Percentiles rank a stretch among this genome's conserved stretches.
These are phyloP conservation scores for Termitomyces sp. DNA, from an alignment of 768 basidiomycete species.

Conservation along the genomic window DNA sequence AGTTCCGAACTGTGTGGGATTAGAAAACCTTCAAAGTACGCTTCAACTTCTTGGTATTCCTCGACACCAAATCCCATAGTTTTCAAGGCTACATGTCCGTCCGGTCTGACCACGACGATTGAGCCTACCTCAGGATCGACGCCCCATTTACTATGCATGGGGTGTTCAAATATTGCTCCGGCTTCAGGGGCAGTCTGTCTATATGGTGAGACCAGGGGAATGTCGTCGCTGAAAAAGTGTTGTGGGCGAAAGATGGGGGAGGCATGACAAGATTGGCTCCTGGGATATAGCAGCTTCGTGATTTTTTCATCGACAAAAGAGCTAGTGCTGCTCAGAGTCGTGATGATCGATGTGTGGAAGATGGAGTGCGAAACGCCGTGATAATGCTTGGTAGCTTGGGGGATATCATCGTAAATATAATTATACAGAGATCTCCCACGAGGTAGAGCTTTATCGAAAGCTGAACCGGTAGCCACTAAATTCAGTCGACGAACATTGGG, in stretches of 20 bases:
- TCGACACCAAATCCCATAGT: constrained; percentile 8
- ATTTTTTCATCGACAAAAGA: constrained; percentile 6
- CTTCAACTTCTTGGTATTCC: constrained; percentile 9
- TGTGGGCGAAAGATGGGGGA: constrained; percentile 13
- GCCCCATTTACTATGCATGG: constrained; percentile 14
- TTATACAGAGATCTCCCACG: constrained; percentile 7
- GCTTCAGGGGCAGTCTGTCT: constrained; percentile 12
- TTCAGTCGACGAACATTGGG: constrained; percentile 1
- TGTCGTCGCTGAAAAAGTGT: constrained; percentile 12
- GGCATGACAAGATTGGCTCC: not conserved
- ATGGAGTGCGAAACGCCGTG: constrained; percentile 10
- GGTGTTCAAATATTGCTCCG: constrained; percentile 11
- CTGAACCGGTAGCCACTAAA: not conserved
- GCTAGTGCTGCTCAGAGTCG: constrained; percentile 8
- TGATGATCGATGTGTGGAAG: constrained; percentile 9
- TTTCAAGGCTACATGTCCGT: constrained; percentile 10
- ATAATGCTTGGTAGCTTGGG: constrained; percentile 9
- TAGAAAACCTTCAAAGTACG: constrained; percentile 9
- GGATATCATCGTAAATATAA: constrained; percentile 13
- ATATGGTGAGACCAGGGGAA: constrained; percentile 12
- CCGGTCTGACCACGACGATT: constrained; percentile 11
- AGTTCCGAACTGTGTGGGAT: not conserved
- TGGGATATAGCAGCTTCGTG: constrained; percentile 9
- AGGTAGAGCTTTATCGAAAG: constrained; percentile 1
- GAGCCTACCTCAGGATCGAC: constrained; percentile 8